These are phyloP conservation scores for Corymbia maculata DNA, from an alignment of 345 rosid species.

Conservation along the genomic window DNA sequence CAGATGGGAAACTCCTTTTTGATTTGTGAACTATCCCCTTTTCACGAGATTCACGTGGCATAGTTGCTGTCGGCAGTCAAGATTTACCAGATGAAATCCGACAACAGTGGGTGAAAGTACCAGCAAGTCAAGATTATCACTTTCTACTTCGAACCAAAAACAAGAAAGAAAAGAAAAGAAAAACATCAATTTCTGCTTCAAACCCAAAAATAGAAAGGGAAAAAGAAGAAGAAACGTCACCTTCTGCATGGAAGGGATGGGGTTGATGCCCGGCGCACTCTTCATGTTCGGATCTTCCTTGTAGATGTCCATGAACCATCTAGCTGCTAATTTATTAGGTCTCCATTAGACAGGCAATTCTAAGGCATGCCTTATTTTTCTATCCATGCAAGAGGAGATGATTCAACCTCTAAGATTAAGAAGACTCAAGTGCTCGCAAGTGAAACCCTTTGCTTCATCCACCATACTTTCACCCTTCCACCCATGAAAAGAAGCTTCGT, in stretches of 20 bases:
- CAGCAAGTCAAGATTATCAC: not conserved
- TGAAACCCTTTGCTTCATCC: not conserved
- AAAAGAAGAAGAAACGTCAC: not conserved
- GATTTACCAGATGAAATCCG: not conserved
- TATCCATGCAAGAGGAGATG: not conserved
- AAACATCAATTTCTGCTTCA: not conserved
- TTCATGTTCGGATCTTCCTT: not conserved
- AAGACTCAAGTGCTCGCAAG: not conserved
- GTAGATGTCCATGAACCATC: not conserved
- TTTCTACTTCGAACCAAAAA: not conserved
- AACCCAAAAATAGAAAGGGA: not conserved
- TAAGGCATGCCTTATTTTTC: not conserved
- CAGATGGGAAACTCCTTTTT: not conserved
- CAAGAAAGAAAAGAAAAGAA: not conserved
- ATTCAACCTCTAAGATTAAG: not conserved
- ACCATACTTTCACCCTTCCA: no score
- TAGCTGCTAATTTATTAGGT: not conserved
- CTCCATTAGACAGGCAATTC: not conserved
- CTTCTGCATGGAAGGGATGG: not conserved
- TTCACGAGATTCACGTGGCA: not conserved
- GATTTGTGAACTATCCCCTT: not conserved
- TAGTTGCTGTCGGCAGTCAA: not conserved
- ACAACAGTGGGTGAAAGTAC: not conserved
- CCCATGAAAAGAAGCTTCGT: slow-evolving; percentile 11
- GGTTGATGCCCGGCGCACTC: not conserved